Evolutionary conservation across 768 basidiomycete genomes (phyloP), one percentile per base, ranked within the genome.

Genomic region (Pisolithus sp.): DNA sequence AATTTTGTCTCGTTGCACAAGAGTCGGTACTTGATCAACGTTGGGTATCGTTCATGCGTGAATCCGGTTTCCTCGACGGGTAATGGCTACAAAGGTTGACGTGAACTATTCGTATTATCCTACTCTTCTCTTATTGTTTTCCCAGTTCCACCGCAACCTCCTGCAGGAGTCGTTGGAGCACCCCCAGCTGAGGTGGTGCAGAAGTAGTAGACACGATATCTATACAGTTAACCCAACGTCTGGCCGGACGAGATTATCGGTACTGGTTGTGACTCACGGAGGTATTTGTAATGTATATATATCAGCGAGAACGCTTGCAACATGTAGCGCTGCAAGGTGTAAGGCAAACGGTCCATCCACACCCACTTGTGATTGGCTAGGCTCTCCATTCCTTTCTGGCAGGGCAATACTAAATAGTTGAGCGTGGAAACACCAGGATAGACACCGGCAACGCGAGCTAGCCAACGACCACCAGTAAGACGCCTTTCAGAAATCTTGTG

Each of bases 41-140:
- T 21, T 83, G 82, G 82, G 75, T 75, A 50, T 76, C 75, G 26
- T 82, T 83, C 59, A 80, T 83, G 79, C 76, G 77, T 21, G 77
- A 82, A 52, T 78, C 76, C 7, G 78, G 80, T 3, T 69, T 73
- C 53, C 61, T 76, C 28, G 73, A 71, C 52, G 65, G 64, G 21
- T 45, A 26, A 26, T 17, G 24, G 9, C 17, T 30, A 45, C 26
- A 17, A 45, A 12, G 39, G 40, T 13, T 41, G 26, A 26, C 7
- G 7, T 6, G 26, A 26, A 26, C 26, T 26, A 26, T 26, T 2
- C 7, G 26, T 26, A 26, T 7, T 26, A 26, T n/a, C n/a, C 26
- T 26, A 26, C 26, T 26, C 23, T 24, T 24, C 23, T 24, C 23
- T 24, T 24, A 5, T 24, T 26, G 26, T 26, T 26, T 26, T 4